Conservation (phyloP, 2,329 filamentous ascomycete genomes). For the Chrysoporthe deuterocubensis region DNA sequence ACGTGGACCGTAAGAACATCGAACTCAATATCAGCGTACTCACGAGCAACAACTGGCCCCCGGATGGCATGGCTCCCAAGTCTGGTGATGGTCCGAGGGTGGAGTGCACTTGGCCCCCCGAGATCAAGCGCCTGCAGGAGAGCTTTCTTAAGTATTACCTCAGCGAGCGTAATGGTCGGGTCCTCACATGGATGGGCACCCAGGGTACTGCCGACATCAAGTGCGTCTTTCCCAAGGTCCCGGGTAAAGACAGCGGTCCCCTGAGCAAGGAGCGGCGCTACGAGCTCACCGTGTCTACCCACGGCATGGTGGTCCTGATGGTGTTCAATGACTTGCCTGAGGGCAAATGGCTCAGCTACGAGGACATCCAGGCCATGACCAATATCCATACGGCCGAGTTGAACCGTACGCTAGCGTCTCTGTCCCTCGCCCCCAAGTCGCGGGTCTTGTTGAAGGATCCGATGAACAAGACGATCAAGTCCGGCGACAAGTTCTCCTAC, state of each 20-base stretch:
- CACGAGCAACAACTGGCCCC: conserved; percentile 93
- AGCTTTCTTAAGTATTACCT: conserved; percentile 91
- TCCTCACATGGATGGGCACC: conserved; percentile 78
- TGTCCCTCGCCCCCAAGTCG: conserved; percentile 83
- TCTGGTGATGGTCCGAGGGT: conserved; percentile 50
- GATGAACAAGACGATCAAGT: conserved; percentile 74
- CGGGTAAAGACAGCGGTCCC: conserved; percentile 68
- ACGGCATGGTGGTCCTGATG: conserved; percentile 86
- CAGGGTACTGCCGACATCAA: conserved; percentile 84
- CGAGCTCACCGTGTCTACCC: conserved; percentile 90
- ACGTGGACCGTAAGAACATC: conserved; percentile 63
- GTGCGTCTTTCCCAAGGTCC: conserved; percentile 73
- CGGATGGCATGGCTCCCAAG: conserved; percentile 70
- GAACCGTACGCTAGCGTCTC: conserved; percentile 75
- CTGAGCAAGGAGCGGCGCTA: conserved; percentile 73
- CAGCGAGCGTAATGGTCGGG: conserved; percentile 82
- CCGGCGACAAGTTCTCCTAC: conserved; percentile 79
- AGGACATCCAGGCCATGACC: conserved; percentile 83
- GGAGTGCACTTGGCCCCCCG: conserved; percentile 73
- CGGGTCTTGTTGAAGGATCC: conserved; percentile 81
- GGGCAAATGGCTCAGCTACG: conserved; percentile 58
- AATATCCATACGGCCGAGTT: conserved; percentile 78
- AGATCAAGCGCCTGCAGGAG: conserved; percentile 75
- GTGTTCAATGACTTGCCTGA: conserved; percentile 81
- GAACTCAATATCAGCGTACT: conserved; percentile 86